Percentiles rank a stretch among this genome's conserved stretches.
Evolutionary conservation across 495 filamentous ascomycete species (phyloP).

Genomic region (Xylaria palmicola): DNA sequence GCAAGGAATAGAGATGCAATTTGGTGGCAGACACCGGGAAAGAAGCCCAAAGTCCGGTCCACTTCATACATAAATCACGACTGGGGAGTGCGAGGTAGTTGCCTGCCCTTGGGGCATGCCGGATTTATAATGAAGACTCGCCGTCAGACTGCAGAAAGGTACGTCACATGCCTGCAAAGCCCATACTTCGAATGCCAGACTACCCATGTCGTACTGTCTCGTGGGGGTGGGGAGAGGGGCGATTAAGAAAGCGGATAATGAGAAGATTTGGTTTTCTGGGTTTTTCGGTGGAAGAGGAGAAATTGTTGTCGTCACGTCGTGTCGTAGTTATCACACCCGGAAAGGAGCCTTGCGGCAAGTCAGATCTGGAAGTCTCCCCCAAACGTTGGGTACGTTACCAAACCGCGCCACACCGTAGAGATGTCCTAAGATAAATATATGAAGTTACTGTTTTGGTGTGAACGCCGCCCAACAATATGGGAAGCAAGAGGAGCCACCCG

Average conservation of each 20-base stretch:
- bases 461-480: conserved; percentile 19
- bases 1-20: background rate
- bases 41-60: background rate
- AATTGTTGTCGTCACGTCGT: conserved; percentile 46
- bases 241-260: conserved; percentile 38
- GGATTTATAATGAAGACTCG: conserved; percentile 3
- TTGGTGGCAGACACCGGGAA: background rate
- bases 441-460: conserved; percentile 21
- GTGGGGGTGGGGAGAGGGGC: conserved; percentile 6
- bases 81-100: background rate
- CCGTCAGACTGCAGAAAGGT: background rate
- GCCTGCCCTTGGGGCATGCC: conserved; percentile 24
- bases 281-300: conserved; percentile 26
- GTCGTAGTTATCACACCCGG: conserved; percentile 37
- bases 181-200: conserved; percentile 16
- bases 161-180: conserved; percentile 13
- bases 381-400: conserved; percentile 37
- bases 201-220: conserved; percentile 7
- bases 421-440: conserved; percentile 33
- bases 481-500: conserved; percentile 23
- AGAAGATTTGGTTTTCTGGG: conserved; percentile 33
- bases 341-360: conserved; percentile 60
- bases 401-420: conserved; percentile 44
- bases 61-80: background rate
- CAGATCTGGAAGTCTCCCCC: conserved; percentile 53